Evolutionary conservation across 2,329 filamentous ascomycete genomes (phyloP).

Genomic region (Cyphellophora attinorum): DNA sequence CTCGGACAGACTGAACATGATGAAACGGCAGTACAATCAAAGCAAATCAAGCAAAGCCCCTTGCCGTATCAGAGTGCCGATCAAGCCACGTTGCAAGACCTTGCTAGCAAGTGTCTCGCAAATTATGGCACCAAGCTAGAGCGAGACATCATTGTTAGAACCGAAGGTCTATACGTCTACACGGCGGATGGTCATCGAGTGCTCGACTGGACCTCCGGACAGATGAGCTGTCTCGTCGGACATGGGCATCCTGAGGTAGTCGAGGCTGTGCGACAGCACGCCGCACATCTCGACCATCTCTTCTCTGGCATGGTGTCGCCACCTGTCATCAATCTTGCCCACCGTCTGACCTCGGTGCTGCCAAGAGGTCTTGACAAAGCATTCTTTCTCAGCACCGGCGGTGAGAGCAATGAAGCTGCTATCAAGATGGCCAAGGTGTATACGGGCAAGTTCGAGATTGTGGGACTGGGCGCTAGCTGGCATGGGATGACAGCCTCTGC

Average conservation of each 20-base stretch:
- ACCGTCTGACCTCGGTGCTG: constrained; percentile 40
- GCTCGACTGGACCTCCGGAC: constrained; percentile 52
- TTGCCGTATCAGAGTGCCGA: constrained; percentile 28
- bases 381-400: constrained; percentile 50
- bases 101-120: constrained; percentile 25
- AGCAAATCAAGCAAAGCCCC: too few species aligned
- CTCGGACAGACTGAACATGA: too few species aligned
- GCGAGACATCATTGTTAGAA: constrained; percentile 33
- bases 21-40: too few species aligned
- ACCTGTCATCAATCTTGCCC: constrained; percentile 47
- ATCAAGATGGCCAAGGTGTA: constrained; percentile 56
- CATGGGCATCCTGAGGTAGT: constrained; percentile 52
- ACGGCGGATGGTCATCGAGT: constrained; percentile 34
- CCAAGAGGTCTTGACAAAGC: constrained; percentile 43
- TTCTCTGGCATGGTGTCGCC: constrained; percentile 50
- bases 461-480: constrained; percentile 49
- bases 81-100: constrained; percentile 9
- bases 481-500: constrained; percentile 52
- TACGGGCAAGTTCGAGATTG: constrained; percentile 57
- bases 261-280: constrained; percentile 40
- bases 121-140: constrained; percentile 21
- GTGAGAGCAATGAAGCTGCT: constrained; percentile 51
- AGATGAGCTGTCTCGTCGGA: constrained; percentile 51
- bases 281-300: constrained; percentile 46
- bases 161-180: constrained; percentile 38